phyloP scores from a whole-genome alignment of 1,284 basidiomycete genomes.

The Fomitopsis betulina region DNA sequence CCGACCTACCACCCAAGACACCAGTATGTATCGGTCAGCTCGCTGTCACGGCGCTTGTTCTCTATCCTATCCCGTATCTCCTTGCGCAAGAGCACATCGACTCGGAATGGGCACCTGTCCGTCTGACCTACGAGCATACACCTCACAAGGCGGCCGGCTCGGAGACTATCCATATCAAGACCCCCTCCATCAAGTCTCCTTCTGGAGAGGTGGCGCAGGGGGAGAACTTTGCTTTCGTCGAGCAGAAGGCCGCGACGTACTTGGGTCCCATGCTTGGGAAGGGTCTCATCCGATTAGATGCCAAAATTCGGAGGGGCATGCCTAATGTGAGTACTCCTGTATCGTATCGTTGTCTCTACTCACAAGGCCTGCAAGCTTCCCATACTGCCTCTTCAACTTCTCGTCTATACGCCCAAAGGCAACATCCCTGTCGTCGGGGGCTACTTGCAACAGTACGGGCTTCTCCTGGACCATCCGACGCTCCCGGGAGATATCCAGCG shows the following conservation, averaged over 20 bases:
- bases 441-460: conserved; percentile 61
- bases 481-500: conserved; percentile 51
- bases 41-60: conserved; percentile 74
- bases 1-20: conserved; percentile 64
- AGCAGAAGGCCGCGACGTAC: conserved; percentile 73
- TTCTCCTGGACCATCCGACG: conserved; percentile 82
- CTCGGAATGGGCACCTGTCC: conserved; percentile 73
- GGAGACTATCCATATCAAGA: conserved; percentile 80
- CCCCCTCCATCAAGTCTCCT: conserved; percentile 47
- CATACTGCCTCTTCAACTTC: conserved; percentile 78
- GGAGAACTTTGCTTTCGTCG: conserved; percentile 81
- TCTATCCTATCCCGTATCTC: conserved; percentile 81
- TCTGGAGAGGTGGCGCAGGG: conserved; percentile 49
- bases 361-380: conserved; percentile 48
- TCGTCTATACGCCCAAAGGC: conserved; percentile 90
- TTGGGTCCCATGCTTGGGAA: conserved; percentile 79
- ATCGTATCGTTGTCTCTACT: conserved; percentile 3
- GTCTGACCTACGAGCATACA: conserved; percentile 67
- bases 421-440: conserved; percentile 81
- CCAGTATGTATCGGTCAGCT: conserved; percentile 89
- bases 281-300: conserved; percentile 82
- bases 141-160: conserved; percentile 50
- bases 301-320: conserved; percentile 62
- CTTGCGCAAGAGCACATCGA: conserved; percentile 43
- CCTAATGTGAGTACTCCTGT: conserved; percentile 46